These are phyloP conservation scores for Phytophthora citrophthora DNA, from an alignment of 352 stramenopile species.

Conservation along the genomic window DNA sequence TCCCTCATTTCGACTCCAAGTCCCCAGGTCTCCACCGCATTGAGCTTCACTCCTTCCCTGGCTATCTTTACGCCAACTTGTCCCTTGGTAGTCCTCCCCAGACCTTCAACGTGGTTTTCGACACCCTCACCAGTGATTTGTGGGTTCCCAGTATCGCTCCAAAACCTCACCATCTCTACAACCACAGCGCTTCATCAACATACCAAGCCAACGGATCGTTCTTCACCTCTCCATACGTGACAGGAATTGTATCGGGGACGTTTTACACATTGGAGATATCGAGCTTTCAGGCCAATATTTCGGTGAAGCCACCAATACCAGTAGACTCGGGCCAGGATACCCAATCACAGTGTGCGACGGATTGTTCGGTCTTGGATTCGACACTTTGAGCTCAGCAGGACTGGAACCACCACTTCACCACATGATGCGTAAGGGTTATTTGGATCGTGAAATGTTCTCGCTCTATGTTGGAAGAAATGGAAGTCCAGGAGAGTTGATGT, in stretches of 20 bases:
- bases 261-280: too few relatives aligned
- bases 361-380: conserved; percentile 94
- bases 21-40: not conserved
- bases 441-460: conserved; percentile 89
- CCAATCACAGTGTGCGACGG: conserved; percentile 94
- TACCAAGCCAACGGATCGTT: conserved; percentile 86
- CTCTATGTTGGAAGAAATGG: conserved; percentile 91
- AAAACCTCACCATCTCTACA: conserved; percentile 67
- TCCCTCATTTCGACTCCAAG: too few relatives aligned
- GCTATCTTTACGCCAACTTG: conserved; percentile 66
- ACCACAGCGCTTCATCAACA: conserved; percentile 72
- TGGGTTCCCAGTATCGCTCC: conserved; percentile 86
- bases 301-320: conserved; percentile 89
- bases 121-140: conserved; percentile 94
- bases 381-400: conserved; percentile 85
- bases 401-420: conserved; percentile 91
- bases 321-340: conserved; percentile 92
- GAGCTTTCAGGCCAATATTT: conserved; percentile 45
- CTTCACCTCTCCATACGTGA: conserved; percentile 94
- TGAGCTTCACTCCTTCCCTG: not conserved
- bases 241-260: conserved; percentile 42
- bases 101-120: conserved; percentile 92
- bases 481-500: conserved; percentile 55
- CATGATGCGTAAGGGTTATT: conserved; percentile 80
- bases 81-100: conserved; percentile 86